These are phyloP conservation scores for Bimuria novae-zelandiae DNA, from an alignment of 2,329 filamentous ascomycete genomes.

Conservation along the genomic window DNA sequence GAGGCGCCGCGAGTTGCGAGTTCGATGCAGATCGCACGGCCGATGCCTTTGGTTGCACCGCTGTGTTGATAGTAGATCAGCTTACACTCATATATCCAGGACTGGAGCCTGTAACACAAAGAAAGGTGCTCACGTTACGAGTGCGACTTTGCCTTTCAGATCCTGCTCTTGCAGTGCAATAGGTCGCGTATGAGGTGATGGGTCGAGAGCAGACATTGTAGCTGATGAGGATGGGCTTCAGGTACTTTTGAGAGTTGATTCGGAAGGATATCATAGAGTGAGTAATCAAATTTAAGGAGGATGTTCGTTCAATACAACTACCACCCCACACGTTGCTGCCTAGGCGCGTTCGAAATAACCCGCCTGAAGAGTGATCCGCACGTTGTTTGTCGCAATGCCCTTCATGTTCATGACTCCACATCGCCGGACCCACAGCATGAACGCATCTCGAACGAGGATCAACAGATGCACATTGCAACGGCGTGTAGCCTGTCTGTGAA, in stretches of 20 bases:
- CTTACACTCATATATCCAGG: not conserved
- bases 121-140: conserved; percentile 26
- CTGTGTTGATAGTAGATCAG: conserved; percentile 8
- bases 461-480: too few relatives aligned
- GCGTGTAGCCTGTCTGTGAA: too few relatives aligned
- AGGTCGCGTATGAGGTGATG: not conserved
- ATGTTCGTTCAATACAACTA: too few relatives aligned
- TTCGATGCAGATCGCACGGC: conserved; percentile 29
- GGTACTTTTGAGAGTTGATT: too few relatives aligned
- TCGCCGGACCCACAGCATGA: not conserved
- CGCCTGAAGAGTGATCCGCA: too few relatives aligned
- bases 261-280: too few relatives aligned
- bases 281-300: not conserved
- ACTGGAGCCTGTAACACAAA: not conserved
- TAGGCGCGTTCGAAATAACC: too few relatives aligned
- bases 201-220: not conserved
- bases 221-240: too few relatives aligned
- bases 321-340: too few relatives aligned
- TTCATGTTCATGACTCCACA: not conserved
- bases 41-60: conserved; percentile 34
- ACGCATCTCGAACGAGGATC: not conserved
- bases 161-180: conserved; percentile 24
- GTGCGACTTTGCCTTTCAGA: conserved; percentile 26
- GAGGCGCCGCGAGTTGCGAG: conserved; percentile 30
- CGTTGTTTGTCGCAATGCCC: not conserved